Conservation (phyloP, 768 basidiomycete species). For the Macrocybe gigantea region DNA sequence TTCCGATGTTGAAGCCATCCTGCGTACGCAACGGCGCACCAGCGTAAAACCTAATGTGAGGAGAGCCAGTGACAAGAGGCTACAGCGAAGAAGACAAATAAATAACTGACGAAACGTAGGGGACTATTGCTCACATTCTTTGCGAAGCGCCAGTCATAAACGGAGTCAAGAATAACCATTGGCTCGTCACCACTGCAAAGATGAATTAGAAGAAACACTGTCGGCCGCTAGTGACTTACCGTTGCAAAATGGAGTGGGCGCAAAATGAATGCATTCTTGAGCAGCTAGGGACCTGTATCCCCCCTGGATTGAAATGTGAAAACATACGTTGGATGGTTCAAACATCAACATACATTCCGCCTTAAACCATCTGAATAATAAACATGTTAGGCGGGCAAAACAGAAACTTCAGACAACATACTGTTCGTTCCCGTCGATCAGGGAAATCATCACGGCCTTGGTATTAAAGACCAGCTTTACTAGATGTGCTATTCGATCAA, state of each 20-base stretch:
- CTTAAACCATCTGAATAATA: constrained; percentile 70
- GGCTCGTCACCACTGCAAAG: constrained; percentile 72
- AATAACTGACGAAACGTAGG: background rate
- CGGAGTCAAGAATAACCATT: constrained; percentile 75
- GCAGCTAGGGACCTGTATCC: constrained; percentile 31
- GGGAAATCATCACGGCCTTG: constrained; percentile 74
- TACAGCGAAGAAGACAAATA: constrained; percentile 17
- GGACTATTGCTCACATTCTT: constrained; percentile 50
- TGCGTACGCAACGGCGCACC: constrained; percentile 85
- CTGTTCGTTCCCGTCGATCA: constrained; percentile 85
- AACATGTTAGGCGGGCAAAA: constrained; percentile 1
- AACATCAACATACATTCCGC: constrained; percentile 54
- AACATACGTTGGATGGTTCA: background rate
- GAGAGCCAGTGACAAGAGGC: constrained; percentile 66
- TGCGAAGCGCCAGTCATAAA: constrained; percentile 82
- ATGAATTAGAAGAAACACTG: constrained; percentile 2
- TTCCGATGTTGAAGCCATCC: constrained; percentile 88
- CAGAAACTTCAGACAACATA: constrained; percentile 31
- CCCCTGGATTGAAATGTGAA: constrained; percentile 25
- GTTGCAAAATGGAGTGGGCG: constrained; percentile 76
- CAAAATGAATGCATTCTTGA: constrained; percentile 70
- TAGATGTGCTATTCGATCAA: constrained; percentile 90
- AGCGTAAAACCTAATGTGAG: constrained; percentile 83
- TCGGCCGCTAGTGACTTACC: constrained; percentile 34
- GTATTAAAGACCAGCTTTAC: constrained; percentile 92